A percentile compares a stretch with the other conserved stretches of the same genome.
Evolutionary conservation across 2,329 filamentous ascomycete genomes (phyloP).

Genomic region (Fusarium sp.): DNA sequence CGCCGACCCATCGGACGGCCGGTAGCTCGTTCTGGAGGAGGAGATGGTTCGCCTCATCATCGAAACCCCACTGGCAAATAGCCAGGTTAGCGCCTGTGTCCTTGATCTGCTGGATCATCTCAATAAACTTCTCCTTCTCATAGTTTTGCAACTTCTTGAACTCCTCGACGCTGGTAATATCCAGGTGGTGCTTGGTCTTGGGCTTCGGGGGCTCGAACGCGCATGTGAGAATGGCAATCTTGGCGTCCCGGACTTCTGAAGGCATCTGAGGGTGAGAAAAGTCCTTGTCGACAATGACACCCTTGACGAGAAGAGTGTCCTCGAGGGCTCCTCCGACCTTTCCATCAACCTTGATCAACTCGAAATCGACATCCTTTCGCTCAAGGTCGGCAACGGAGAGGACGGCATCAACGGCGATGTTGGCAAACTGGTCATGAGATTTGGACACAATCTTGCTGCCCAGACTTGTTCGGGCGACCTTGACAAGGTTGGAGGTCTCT

Average conservation of each 20-base stretch:
- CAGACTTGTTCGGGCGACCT: slow-evolving; percentile 94
- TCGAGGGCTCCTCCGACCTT: slow-evolving; percentile 96
- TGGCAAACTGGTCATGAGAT: slow-evolving; percentile 96
- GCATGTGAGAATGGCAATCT: slow-evolving; percentile 96
- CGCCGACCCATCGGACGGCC: slow-evolving; percentile 96
- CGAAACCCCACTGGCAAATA: slow-evolving; percentile 99
- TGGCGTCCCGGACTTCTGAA: slow-evolving; percentile 91
- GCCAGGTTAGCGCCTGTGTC: slow-evolving; percentile 95
- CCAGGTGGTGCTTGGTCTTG: slow-evolving; percentile 99
- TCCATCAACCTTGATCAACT: slow-evolving; percentile 98
- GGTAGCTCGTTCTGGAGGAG: slow-evolving; percentile 95
- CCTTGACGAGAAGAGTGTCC: slow-evolving; percentile 94
- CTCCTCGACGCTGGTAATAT: slow-evolving; percentile 96
- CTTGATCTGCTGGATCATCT: slow-evolving; percentile 99
- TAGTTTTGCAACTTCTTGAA: slow-evolving; percentile 98
- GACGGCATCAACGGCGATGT: slow-evolving; percentile 96
- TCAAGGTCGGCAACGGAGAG: slow-evolving; percentile 96
- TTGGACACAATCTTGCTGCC: slow-evolving; percentile 99
- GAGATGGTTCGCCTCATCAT: slow-evolving; percentile 98
- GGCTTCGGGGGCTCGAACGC: slow-evolving; percentile 99
- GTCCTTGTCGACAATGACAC: slow-evolving; percentile 99
- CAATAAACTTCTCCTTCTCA: slow-evolving; percentile 93
- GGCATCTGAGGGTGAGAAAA: slow-evolving; percentile 99
- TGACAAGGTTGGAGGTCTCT: slow-evolving; percentile 85
- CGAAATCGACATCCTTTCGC: slow-evolving; percentile 97